Conservation (phyloP, 129 eudicot species). For the Pulicaria dysenterica region DNA sequence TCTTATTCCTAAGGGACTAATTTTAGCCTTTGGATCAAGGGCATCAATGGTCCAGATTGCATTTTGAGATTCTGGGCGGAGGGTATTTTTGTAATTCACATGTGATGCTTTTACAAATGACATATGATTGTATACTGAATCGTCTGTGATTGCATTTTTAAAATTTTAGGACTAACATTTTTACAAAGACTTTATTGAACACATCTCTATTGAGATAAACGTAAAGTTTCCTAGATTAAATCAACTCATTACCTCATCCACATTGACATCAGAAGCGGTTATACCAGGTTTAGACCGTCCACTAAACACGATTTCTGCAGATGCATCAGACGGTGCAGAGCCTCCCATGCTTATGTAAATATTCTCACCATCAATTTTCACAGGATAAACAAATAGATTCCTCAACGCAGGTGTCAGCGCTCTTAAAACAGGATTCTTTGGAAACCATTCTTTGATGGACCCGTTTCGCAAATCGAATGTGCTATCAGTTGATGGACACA, state of each 20-base stretch:
- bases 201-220: not conserved
- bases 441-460: constrained; percentile 90
- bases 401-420: constrained; percentile 82
- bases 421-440: constrained; percentile 88
- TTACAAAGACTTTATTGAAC: too few species aligned
- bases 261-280: constrained; percentile 77
- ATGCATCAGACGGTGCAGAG: constrained; percentile 50
- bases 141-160: too few species aligned
- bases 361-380: constrained; percentile 73
- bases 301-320: constrained; percentile 88
- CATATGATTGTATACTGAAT: too few species aligned
- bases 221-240: not conserved
- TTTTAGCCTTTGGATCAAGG: too few species aligned
- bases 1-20: too few species aligned
- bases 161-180: too few species aligned
- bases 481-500: constrained; percentile 94
- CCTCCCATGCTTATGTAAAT: constrained; percentile 74
- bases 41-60: too few species aligned
- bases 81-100: too few species aligned
- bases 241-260: constrained; percentile 70
- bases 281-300: constrained; percentile 90
- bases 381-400: constrained; percentile 64
- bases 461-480: constrained; percentile 85
- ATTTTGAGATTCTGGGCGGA: too few species aligned
- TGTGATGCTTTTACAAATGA: too few species aligned